Evolutionary conservation across 2,329 filamentous ascomycete genomes (phyloP), one percentile per base, ranked within the genome.

Genomic region (Cladosporium sp.): DNA sequence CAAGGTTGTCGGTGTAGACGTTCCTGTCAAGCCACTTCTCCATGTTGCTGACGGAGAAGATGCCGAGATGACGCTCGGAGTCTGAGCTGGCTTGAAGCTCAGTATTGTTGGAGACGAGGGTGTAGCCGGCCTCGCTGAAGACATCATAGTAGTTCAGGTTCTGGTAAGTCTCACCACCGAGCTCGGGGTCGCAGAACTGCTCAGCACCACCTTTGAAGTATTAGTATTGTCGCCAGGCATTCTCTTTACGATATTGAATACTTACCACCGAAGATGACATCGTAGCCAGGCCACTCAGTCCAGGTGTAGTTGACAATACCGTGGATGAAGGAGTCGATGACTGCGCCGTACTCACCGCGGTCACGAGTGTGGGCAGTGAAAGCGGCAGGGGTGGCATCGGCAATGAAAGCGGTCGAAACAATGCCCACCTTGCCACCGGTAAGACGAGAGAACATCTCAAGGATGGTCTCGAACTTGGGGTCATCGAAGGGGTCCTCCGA

Each of bases 21-120:
- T 94, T 92, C 63, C 90, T 86, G 75, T 95, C 90, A 10, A 95
- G 81, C 90, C 90, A 95, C 67, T 90, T 90, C 40, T 89, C 88
- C 70, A 95, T 81, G 74, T 89, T 89, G 62, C 81, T 82, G 60
- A 82, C 80, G 67, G 84, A 86, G 77, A 94, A 95, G 66, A 95
- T 85, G 34, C 90, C 90, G 1, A 95, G 84, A 0, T 88, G 83
- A 67, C 81, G 85, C 62, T 84, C 78, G 56, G 76, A 76, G 67
- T 81, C 83, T 49, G 83, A 77, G 1, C 82, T 79, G 24, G 77
- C 73, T 3, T 81, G 69, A 1, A 95, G 81, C 2, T 84, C 80
- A 1, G 89, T 92, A 73, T 89, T 89, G 80, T 93, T 92, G 64
- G 84, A 75, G 60, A 85, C 83, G 62, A 94, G 73, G 39, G 81